Percentiles rank a stretch among this genome's conserved stretches.
Evolutionary conservation across 352 stramenopile species (phyloP).

Genomic region (Pythium aphanidermatum): DNA sequence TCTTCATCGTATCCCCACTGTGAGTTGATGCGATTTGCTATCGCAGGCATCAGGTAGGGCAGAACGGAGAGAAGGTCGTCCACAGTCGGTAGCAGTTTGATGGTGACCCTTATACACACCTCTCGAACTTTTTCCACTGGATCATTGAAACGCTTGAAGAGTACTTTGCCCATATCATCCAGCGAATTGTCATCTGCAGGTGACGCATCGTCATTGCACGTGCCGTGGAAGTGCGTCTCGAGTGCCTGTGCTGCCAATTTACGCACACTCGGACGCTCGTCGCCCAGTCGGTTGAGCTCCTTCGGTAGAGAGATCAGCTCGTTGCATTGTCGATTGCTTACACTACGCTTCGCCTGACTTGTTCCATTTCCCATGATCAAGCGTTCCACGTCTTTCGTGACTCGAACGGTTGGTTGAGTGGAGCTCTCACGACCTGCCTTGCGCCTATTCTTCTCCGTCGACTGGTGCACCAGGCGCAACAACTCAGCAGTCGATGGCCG

Average conservation of each 20-base stretch:
- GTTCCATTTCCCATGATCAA: background rate
- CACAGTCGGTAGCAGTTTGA: constrained; percentile 33
- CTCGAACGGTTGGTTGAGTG: background rate
- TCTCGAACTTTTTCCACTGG: constrained; percentile 73
- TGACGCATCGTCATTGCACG: background rate
- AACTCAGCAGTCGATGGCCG: constrained; percentile 18
- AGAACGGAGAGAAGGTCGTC: constrained; percentile 60
- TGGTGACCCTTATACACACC: constrained; percentile 53
- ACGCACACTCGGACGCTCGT: constrained; percentile 40
- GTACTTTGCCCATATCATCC: constrained; percentile 49
- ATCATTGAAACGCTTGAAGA: constrained; percentile 84
- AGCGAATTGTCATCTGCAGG: constrained; percentile 19
- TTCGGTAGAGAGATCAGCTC: constrained; percentile 26
- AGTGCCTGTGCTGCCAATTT: constrained; percentile 57
- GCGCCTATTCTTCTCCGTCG: constrained; percentile 15
- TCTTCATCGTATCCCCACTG: constrained; percentile 69
- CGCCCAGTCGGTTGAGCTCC: constrained; percentile 52
- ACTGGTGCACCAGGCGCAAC: constrained; percentile 33
- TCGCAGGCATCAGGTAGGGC: constrained; percentile 68
- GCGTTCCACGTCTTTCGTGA: background rate
- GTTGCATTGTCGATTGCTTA: background rate
- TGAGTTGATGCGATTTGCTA: constrained; percentile 58
- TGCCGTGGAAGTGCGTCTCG: constrained; percentile 29
- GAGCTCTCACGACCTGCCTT: background rate
- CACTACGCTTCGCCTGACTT: background rate